Base-by-base conservation (phyloP, 164 flowering plant genomes). In the Chloranthus sessilifolius region DNA sequence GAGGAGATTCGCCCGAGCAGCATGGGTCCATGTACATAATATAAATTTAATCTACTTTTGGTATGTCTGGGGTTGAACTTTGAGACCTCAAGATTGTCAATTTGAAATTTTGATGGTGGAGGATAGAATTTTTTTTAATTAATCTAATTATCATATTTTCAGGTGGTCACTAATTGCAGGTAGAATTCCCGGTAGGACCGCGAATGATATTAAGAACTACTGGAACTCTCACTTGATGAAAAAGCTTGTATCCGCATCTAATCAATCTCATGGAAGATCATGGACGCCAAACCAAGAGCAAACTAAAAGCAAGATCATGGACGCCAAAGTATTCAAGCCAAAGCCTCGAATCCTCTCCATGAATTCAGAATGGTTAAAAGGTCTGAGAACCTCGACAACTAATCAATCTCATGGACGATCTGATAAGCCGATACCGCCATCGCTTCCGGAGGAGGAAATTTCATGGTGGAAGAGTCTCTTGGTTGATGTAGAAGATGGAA, bases 191-290 rank as follows among this genome's bases (percentile, higher is more conserved):
- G 57, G 57, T 9, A 41, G 57, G 14, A 53, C 57, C 9, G 57
- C 57, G 25, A 53, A 53, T 31, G 57, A 53, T 26, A 29, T 53
- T 3, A 53, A 53, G 47, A 53, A 53, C 26, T 40, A 15, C 27
- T 53, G 57, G 57, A 53, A 53, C 24, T 49, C 55, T 52, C 55
- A 53, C 29, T 19, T 53, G 45, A 53, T 36, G 38, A 53, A 41
- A 27, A 53, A 40, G 57, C 37, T 53, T 5, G 4, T 19, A 7
- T 5, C 41, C 41, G 5, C n/a, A n/a, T n/a, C n/a, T n/a, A n/a
- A n/a, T n/a, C n/a, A n/a, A n/a, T n/a, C n/a, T n/a, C n/a, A n/a
- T n/a, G n/a, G n/a, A n/a, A n/a, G n/a, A n/a, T n/a, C n/a, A n/a
- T n/a, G n/a, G n/a, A n/a, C n/a, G n/a, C n/a, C n/a, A 25, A 30